A percentile compares a stretch with the other conserved stretches of the same genome.
These are phyloP conservation scores for Cladosporium oxysporum DNA, from an alignment of 2,329 filamentous ascomycete genomes.

Conservation along the genomic window DNA sequence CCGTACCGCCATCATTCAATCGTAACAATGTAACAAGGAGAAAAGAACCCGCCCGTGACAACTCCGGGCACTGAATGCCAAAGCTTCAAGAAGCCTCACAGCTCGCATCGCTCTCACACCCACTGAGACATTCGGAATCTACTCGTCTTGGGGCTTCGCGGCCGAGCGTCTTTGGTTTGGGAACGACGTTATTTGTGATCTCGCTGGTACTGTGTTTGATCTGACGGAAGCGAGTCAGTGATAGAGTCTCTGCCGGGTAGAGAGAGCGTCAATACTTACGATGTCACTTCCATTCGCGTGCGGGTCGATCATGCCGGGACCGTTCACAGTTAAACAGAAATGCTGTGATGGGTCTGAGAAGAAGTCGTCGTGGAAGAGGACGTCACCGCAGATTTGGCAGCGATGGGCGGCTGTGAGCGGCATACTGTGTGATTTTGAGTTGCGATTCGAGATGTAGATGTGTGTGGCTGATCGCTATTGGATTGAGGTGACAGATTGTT, in stretches of 20 bases:
- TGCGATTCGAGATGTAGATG: neutral
- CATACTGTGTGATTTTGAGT: neutral
- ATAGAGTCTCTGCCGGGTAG: neutral
- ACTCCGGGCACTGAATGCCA: neutral
- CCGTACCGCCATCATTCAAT: neutral
- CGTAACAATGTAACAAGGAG: neutral
- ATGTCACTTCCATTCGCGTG: slow-evolving; percentile 5
- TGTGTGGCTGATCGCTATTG: neutral
- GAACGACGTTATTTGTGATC: neutral
- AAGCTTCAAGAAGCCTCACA: neutral
- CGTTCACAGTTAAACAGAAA: slow-evolving; percentile 10
- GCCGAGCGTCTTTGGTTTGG: neutral
- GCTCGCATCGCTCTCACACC: slow-evolving; percentile 8
- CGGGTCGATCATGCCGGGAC: slow-evolving; percentile 11
- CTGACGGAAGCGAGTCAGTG: neutral
- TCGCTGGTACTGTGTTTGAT: neutral
- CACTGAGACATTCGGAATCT: slow-evolving; percentile 5
- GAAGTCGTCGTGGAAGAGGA: slow-evolving; percentile 26
- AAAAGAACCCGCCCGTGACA: neutral
- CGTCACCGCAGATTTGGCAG: slow-evolving; percentile 29
- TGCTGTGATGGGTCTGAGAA: slow-evolving; percentile 25
- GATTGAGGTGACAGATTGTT: neutral
- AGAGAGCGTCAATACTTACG: neutral
- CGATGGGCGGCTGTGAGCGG: slow-evolving; percentile 10
- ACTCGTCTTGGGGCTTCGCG: neutral